phyloP scores from a whole-genome alignment of 129 eudicot species.

The Ambrosia trifida region DNA sequence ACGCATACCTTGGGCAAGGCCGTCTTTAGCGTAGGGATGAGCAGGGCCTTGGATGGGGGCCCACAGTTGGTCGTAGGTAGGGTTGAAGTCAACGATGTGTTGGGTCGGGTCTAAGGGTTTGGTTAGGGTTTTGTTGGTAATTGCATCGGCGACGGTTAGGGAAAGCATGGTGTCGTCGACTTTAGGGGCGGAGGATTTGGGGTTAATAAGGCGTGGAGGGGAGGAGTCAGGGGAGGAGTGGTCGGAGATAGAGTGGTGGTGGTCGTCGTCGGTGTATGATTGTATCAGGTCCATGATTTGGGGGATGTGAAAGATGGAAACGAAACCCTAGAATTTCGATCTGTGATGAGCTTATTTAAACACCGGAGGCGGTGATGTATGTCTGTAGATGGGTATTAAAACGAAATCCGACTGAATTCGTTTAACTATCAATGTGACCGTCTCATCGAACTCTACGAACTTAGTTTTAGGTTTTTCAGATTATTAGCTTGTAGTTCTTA shows the following conservation, averaged over 20 bases:
- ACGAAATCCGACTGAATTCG: too few relatives aligned
- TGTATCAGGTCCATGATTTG: constrained; percentile 41
- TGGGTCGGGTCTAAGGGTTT: constrained; percentile 88
- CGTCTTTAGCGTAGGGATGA: constrained; percentile 97
- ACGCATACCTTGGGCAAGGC: constrained; percentile 92
- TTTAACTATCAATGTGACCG: too few relatives aligned
- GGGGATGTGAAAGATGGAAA: neutral
- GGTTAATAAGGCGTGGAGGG: constrained; percentile 58
- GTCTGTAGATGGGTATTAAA: too few relatives aligned
- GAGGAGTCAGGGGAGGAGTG: constrained; percentile 62
- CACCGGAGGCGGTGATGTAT: too few relatives aligned
- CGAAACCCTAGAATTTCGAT: constrained; percentile 38
- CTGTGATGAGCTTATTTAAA: neutral
- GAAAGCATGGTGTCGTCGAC: constrained; percentile 95
- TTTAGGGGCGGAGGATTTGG: constrained; percentile 89
- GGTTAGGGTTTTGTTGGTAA: constrained; percentile 42
- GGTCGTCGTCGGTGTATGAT: constrained; percentile 45
- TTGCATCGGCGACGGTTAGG: constrained; percentile 56
- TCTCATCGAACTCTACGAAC: too few relatives aligned
- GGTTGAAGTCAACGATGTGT: constrained; percentile 78
- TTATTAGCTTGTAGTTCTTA: too few relatives aligned
- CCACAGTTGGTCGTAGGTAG: constrained; percentile 96
- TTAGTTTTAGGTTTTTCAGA: too few relatives aligned
- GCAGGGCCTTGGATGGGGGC: constrained; percentile 90
- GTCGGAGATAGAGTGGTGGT: constrained; percentile 22